Evolutionary conservation across 192 early-diverging fungal genomes (phyloP).

Genomic region (Dissophora ornata): DNA sequence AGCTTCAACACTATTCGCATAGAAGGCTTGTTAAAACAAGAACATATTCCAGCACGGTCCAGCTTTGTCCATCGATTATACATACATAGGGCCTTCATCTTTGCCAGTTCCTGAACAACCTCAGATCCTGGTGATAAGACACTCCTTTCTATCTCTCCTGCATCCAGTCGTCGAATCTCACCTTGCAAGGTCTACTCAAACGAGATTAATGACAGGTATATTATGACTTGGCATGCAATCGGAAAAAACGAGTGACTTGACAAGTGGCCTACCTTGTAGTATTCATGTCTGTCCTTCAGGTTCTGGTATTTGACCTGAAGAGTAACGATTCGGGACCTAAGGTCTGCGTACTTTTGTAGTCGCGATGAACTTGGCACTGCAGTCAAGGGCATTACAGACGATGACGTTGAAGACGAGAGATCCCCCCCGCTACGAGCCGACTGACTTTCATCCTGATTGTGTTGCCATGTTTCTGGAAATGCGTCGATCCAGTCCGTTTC

Average conservation of each 20-base stretch:
- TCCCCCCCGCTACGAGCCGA: no score
- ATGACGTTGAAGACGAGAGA: not conserved
- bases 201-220: no score
- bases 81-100: conserved; percentile 37
- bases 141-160: conserved; percentile 35
- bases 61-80: no score
- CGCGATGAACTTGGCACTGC: not conserved
- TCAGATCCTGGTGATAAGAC: conserved; percentile 25
- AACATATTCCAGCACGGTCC: no score
- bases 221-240: not conserved
- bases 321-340: conserved; percentile 31
- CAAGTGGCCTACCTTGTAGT: conserved; percentile 52
- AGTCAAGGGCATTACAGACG: not conserved
- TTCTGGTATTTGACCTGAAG: conserved; percentile 24
- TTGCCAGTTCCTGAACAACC: conserved; percentile 24
- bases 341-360: conserved; percentile 31
- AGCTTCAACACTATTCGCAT: conserved; percentile 24
- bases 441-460: conserved; percentile 11
- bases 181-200: conserved; percentile 18
- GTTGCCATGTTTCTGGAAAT: conserved; percentile 47
- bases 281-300: conserved; percentile 32
- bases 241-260: no score
- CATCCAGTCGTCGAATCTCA: conserved; percentile 27
- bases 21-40: no score
- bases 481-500: conserved; percentile 42